Evolutionary conservation across 805 yeast species (phyloP), one percentile per base, ranked within the genome.

Genomic region (Saccharomycopsis vini): DNA sequence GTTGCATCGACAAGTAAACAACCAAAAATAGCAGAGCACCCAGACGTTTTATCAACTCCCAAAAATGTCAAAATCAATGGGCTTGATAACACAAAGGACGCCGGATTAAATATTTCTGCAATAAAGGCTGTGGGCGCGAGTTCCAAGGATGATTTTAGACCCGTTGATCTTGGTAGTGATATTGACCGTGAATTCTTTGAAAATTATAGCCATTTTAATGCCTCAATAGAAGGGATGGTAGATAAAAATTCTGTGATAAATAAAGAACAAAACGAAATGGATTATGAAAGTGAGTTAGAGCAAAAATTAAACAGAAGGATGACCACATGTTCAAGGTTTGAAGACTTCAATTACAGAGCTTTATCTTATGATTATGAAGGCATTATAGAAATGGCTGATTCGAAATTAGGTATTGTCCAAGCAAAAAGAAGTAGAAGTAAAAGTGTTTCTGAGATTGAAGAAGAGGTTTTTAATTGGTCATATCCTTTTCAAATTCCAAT

Each of bases 401-500:
- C 23, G 5, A 38, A 54, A 3, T 24, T 33, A 15, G 5, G 45
- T 49, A 1, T 44, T 26, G 3, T n/a, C 1, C 21, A 36, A 20
- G 36, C 6, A 24, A 24, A 24, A 24, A 24, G 28, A 24, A 24
- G 10, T 24, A 52, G 73, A 43, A 50, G 60, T n/a, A 55, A 56
- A 35, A 68, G 74, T 29, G 63, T 66, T 37, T 60, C 68, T 4
- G 48, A 54, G 18, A 45, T 63, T 5, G 68, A 61, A 26, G 50
- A 50, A 1, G 40, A 50, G 4, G 38, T 59, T 1, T 39, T 48
- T 10, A 7, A 28, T 3, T 51, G 51, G 59, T 44, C 10, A 23
- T 51, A 22, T 32, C 51, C 51, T n/a, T 52, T 42, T 5, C 40
- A 43, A 6, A 23, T 43, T 4, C 45, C 55, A 2, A 32, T 32